Evolutionary conservation across 495 filamentous ascomycete genomes (phyloP), one percentile per base, ranked within the genome.

Genomic region (Aspergillus egyptiacus): DNA sequence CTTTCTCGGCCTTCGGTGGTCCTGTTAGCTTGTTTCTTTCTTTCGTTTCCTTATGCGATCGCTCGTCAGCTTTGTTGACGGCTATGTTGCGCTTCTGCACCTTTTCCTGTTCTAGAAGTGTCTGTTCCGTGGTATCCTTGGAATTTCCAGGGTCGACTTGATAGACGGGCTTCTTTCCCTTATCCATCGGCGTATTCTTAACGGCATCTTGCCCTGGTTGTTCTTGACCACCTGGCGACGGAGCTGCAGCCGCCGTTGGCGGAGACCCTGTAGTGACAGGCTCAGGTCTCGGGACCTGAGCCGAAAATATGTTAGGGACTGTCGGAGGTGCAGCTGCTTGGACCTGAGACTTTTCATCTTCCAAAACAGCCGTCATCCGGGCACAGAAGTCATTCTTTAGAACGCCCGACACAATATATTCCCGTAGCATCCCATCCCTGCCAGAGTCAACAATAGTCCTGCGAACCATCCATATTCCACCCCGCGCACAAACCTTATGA

Each of bases 401-500:
- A 2, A 77, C 69, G 3, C 80, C 79, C 15, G 78, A 63, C 43
- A 71, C 66, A n/a, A 87, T 69, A 52, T 86, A 85, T 59, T 86
- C 82, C 47, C 80, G 76, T 15, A 85, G 57, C 48, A 77, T 72
- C 15, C 74, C 81, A 64, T 81, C 76, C 53, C 80, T 84, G 49
- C 33, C 18, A 51, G 6, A 30, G 48, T 60, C 40, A 60, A 38
- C 33, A 17, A 30, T 15, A 31, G 23, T 9, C 5, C 28, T 37
- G 25, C 31, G 7, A 14, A 6, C 1, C 6, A 20, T 7, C 18
- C 42, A 33, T 13, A 18, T 33, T 38, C 51, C 22, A 55, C 41
- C 9, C n/a, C 5, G 4, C n/a, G 30, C 9, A 62, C 81, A 20
- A 65, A 87, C 85, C 77, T 74, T 48, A 96, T 89, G 5, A 95